These are phyloP conservation scores for Kalanchoe fedtschenkoi DNA, from an alignment of 164 flowering plant genomes.

Conservation along the genomic window DNA sequence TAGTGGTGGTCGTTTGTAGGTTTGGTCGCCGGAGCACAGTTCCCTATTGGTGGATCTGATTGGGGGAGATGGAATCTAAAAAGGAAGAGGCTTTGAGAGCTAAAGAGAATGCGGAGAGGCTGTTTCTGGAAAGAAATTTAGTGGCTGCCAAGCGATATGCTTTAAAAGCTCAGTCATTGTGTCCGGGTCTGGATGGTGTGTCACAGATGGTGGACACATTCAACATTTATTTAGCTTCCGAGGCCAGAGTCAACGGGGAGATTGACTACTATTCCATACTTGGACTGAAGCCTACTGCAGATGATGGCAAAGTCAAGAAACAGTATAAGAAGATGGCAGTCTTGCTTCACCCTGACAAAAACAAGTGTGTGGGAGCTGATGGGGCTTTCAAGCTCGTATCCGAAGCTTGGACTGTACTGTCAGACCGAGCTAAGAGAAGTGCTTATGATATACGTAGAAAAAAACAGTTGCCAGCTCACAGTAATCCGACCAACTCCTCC, in stretches of 20 bases:
- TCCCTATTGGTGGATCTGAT: not conserved
- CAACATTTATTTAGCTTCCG: conserved; percentile 53
- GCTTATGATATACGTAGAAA: conserved; percentile 46
- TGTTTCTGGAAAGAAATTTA: conserved; percentile 44
- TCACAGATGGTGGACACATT: conserved; percentile 74
- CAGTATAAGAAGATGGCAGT: conserved; percentile 70
- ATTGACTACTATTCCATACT: conserved; percentile 59
- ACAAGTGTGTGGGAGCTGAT: conserved; percentile 71
- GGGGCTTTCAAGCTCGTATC: conserved; percentile 80
- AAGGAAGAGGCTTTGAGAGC: conserved; percentile 55
- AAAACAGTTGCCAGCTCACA: conserved; percentile 18
- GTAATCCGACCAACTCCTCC: conserved; percentile 20
- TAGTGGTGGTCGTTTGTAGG: not conserved
- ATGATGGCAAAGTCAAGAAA: conserved; percentile 40
- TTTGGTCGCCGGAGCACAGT: not conserved
- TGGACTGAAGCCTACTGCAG: conserved; percentile 53
- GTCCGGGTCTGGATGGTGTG: conserved; percentile 60
- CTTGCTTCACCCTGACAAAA: conserved; percentile 75
- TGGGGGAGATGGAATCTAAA: conserved; percentile 40
- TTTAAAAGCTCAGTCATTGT: conserved; percentile 47
- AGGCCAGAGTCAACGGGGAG: conserved; percentile 39
- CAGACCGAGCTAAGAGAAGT: conserved; percentile 38
- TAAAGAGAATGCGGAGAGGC: conserved; percentile 51
- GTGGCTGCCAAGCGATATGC: conserved; percentile 56
- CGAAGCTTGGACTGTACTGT: conserved; percentile 64